phyloP scores from a whole-genome alignment of 2,329 filamentous ascomycete genomes.

The Xylariaceae sp. region DNA sequence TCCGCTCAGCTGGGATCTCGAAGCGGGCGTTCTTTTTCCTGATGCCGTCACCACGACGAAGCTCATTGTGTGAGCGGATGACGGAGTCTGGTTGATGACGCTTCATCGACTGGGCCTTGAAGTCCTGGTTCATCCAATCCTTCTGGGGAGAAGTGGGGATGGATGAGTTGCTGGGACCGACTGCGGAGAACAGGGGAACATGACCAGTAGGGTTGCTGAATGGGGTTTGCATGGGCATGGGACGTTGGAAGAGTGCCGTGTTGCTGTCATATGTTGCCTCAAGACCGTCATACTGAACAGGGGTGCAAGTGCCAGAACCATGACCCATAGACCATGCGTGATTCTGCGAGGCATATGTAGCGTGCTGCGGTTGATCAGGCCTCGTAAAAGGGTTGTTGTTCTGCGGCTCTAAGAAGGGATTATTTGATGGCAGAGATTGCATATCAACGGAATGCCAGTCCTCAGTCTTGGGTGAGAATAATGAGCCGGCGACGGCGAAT shows the following conservation, averaged over 20 bases:
- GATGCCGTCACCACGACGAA: constrained; percentile 80
- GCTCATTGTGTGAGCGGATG: constrained; percentile 72
- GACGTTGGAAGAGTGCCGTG: constrained; percentile 51
- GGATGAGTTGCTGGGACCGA: constrained; percentile 46
- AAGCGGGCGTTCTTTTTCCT: constrained; percentile 99
- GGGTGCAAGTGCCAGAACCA: constrained; percentile 69
- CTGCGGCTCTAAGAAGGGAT: constrained; percentile 57
- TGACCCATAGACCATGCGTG: constrained; percentile 63
- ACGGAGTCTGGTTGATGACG: constrained; percentile 64
- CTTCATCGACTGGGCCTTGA: constrained; percentile 54
- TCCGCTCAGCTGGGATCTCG: constrained; percentile 92
- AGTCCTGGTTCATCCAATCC: constrained; percentile 53
- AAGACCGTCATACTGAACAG: constrained; percentile 68
- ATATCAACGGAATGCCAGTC: constrained; percentile 64
- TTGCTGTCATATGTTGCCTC: constrained; percentile 53
- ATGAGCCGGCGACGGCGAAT: constrained; percentile 54
- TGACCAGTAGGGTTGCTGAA: constrained; percentile 53
- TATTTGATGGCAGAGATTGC: constrained; percentile 62
- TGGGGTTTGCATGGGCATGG: constrained; percentile 52
- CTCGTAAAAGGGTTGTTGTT: constrained; percentile 69
- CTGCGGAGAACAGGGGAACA: constrained; percentile 53
- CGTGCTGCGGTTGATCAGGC: constrained; percentile 51
- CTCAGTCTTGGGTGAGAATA: constrained; percentile 65
- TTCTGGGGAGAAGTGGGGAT: constrained; percentile 57
- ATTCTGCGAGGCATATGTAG: constrained; percentile 39